These are phyloP conservation scores for Sporobolomyces pararoseus DNA, from an alignment of 768 basidiomycete genomes.

Conservation along the genomic window DNA sequence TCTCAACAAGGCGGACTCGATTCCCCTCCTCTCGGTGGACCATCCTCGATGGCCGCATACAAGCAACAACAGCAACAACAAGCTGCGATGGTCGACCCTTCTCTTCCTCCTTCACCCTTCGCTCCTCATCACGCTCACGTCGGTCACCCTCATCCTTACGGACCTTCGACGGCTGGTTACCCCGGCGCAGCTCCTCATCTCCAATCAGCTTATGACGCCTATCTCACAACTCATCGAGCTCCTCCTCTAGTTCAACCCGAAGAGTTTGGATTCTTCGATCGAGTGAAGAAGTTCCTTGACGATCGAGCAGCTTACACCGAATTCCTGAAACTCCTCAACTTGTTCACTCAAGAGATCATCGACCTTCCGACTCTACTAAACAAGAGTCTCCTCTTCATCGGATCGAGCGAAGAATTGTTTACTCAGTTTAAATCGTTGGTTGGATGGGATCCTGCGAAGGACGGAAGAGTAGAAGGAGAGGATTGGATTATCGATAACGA, in stretches of 20 bases:
- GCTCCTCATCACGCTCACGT: conserved; percentile 9
- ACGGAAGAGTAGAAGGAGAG: conserved; percentile 44
- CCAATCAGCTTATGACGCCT: conserved; percentile 41
- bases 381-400: conserved; percentile 73
- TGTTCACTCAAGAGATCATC: conserved; percentile 88
- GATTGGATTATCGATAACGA: conserved; percentile 61
- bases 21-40: conserved; percentile 27
- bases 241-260: conserved; percentile 51
- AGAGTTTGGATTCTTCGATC: conserved; percentile 89
- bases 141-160: conserved; percentile 21
- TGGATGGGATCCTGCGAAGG: conserved; percentile 59
- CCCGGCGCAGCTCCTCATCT: conserved; percentile 39
- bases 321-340: conserved; percentile 83
- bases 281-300: conserved; percentile 60
- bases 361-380: conserved; percentile 77
- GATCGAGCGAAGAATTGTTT: conserved; percentile 61
- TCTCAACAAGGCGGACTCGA: conserved; percentile 20
- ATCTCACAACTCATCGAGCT: conserved; percentile 32
- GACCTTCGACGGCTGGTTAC: conserved; percentile 32
- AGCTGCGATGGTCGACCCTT: not conserved
- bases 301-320: conserved; percentile 61
- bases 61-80: conserved; percentile 8
- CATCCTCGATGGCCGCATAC: not conserved
- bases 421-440: conserved; percentile 79
- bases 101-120: conserved; percentile 23